Evolutionary conservation across 129 eudicot genomes (phyloP).

Genomic region (Flaveria linearis): DNA sequence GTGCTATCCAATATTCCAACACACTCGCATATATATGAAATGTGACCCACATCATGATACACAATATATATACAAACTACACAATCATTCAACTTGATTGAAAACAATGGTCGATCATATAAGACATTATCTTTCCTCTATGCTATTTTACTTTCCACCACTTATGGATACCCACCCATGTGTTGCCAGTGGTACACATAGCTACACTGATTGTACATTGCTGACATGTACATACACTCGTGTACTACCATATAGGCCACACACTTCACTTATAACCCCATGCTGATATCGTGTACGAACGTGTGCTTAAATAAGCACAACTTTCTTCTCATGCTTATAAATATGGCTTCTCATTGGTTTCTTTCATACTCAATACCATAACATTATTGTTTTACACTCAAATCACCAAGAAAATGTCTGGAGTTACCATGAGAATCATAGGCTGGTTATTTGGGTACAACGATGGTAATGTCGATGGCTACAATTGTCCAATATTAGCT

Average conservation of each 20-base stretch:
- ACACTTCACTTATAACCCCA: slow-evolving; percentile 3
- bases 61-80: not conserved
- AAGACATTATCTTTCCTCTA: not conserved
- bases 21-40: not conserved
- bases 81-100: not conserved
- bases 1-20: not conserved
- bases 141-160: slow-evolving; percentile 2
- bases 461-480: not conserved
- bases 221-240: not conserved
- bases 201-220: not conserved
- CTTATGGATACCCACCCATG: slow-evolving; percentile 7
- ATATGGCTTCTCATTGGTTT: slow-evolving; percentile 15
- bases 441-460: slow-evolving; percentile 22
- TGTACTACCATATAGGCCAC: slow-evolving; percentile 21
- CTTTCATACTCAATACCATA: slow-evolving; percentile 5
- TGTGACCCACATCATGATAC: too few species aligned
- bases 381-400: not conserved
- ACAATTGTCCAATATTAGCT: slow-evolving; percentile 25
- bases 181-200: not conserved
- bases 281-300: slow-evolving; percentile 25
- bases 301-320: slow-evolving; percentile 4
- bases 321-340: not conserved
- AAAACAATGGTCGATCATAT: not conserved
- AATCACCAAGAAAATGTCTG: slow-evolving; percentile 22
- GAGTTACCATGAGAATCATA: slow-evolving; percentile 17